Evolutionary conservation across 345 rosid genomes (phyloP), one percentile per base, ranked within the genome.

Genomic region (Pistacia vera): DNA sequence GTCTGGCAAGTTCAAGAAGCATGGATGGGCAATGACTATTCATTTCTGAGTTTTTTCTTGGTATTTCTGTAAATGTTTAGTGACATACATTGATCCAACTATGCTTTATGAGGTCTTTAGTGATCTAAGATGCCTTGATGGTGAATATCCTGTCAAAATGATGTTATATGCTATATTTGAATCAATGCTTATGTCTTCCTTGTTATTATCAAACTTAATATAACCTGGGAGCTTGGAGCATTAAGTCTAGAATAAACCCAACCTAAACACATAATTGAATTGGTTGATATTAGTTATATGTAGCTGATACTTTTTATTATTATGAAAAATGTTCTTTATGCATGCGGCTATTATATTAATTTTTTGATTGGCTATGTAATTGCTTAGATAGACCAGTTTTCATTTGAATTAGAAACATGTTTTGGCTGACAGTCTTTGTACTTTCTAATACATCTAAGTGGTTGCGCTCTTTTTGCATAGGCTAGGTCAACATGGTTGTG

Each of bases 401-500:
- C 14, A 60, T 33, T 46, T 72, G 44, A 10, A 46, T 22, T 72
- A 17, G 41, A 46, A 57, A 72, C 44, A 44, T 59, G 60, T 22
- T 72, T 46, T 60, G 25, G 33, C 28, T 8, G 66, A 46, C 4
- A 5, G 25, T 58, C 38, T 14, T 66, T 44, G 2, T 57, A 38
- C 51, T 44, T 63, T 2, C 4, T 49, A 30, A 51, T 30, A 12
- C 25, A 52, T 59, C 51, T 63, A 63, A 36, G 4, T 78, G 70
- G 57, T 58, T 66, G 75, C 35, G 52, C 77, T 56, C 75, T 80
- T 73, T 30, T 80, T 61, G 66, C 62, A 64, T 83, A 88, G 88
- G 82, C 70, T 79, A 75, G 75, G 79, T 83, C 80, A 85, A 78
- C 75, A 92, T 92, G 97, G 84, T 68, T 63, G 82, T 78, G 77